Evolutionary conservation across 2,329 filamentous ascomycete genomes (phyloP), one percentile per base, ranked within the genome.

Genomic region (Aspergillus sp.): DNA sequence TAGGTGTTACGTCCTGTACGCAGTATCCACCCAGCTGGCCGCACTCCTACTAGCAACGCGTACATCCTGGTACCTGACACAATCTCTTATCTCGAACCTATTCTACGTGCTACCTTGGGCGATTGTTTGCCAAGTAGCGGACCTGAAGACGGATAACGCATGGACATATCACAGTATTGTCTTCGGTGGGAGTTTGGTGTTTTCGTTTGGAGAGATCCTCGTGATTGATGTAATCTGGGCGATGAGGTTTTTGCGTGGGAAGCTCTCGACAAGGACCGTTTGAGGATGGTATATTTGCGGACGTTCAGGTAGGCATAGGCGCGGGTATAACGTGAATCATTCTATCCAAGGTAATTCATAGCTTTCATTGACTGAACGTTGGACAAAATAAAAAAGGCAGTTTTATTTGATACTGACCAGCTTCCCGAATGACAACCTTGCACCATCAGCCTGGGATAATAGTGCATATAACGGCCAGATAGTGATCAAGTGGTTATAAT

Each of bases 31-130:
- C 83, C 62, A 90, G 65, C 73, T 91, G 0, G 85, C 87, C 0
- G 82, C 85, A 0, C 76, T 91, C 0, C 70, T 91, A 0, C 78
- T 90, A 0, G 84, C 88, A 0, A 89, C 87, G 0, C 74, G 80
- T 0, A 87, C 87, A 0, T 75, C 76, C 2, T 90, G 86, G 87
- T 91, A 90, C 67, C 76, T 90, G 0, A 85, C 82, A 57, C 87
- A 90, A 68, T 86, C 84, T 3, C 72, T 91, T 1, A 81, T 76
- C 0, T 89, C 87, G 6, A 91, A 90, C 64, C 48, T 91, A 0
- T 69, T 87, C 0, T 90, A 87, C 67, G 87, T 90, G 0, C 72
- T 91, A 3, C 88, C 87, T 0, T 91, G 88, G 87, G 87, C 88
- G 0, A 83, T 91, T 41, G 85, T 82, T 0, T 62, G 60, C n/a